Base-by-base conservation (phyloP, 805 yeast genomes). In the Komagataella populi region DNA sequence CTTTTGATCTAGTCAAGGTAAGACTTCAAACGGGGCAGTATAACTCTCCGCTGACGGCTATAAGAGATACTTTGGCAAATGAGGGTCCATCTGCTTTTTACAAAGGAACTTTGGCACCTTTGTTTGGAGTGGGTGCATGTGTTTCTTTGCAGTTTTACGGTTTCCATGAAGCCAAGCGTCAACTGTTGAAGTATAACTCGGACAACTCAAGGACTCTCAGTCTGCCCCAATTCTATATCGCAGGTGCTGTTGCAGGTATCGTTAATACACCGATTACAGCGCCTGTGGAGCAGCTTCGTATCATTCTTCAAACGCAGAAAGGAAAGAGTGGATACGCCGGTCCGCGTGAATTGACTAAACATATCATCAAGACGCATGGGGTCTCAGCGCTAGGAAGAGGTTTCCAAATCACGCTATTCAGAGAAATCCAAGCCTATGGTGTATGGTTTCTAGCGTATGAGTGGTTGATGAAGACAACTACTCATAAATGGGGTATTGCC, bases 71-170 rank as follows among this genome's bases (percentile, higher is more conserved):
- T 0, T 58, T 82, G 48, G 70, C 70, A 44, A 77, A 75, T 46
- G 87, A 81, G 61, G 99, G 99, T 1, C 76, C 82, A 6, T 53
- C 70, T 44, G 99, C 95, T 0, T 87, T 93, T 61, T 93, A 93
- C 66, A 83, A 95, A 66, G 99, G 99, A 43, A 89, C 96, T 1
- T 61, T 89, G 58, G 90, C 97, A 1, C 99, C 99, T 18, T 72
- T 93, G 58, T 66, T 91, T 43, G 99, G 99, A 10, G 87, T 91
- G n/a, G 99, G 99, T 50, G 96, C 96, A 0, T 90, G 97, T 73
- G 97, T 93, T 10, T 87, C 96, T 6, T 86, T 91, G 45, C 99
- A 93, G 67, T 82, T 81, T 61, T 82, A 81, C 58, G 86, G 87
- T 1, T 84, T 81, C 59, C 85, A 80, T 59, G 87, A 81, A 59